phyloP scores from a whole-genome alignment of 495 filamentous ascomycete species.

The Aspergillus incahuasiensis region DNA sequence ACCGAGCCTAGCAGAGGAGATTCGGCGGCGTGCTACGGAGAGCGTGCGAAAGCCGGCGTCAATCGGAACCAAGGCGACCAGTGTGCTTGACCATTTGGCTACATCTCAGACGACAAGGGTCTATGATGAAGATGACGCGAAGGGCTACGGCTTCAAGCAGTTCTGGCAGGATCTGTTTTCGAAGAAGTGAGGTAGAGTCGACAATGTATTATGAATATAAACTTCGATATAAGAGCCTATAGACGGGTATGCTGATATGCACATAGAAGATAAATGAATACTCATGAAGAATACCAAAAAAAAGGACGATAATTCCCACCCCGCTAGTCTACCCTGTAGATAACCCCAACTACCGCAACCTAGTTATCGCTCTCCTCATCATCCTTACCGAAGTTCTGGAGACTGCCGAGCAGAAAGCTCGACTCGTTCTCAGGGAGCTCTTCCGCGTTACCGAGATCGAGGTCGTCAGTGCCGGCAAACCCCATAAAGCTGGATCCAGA shows the following conservation, averaged over 20 bases:
- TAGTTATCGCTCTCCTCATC: constrained; percentile 18
- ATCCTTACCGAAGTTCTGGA: constrained; percentile 79
- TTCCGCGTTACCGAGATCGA: not conserved
- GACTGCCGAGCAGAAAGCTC: constrained; percentile 81
- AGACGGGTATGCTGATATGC: not conserved
- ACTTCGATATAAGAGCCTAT: not conserved
- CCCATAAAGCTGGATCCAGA: not conserved
- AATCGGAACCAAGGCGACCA: constrained; percentile 30
- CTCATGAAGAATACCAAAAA: not conserved
- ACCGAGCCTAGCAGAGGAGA: constrained; percentile 64
- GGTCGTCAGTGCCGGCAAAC: not conserved
- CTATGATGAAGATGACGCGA: constrained; percentile 64
- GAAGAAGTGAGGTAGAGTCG: constrained; percentile 17
- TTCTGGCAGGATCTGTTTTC: constrained; percentile 82
- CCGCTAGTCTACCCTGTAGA: too few relatives aligned
- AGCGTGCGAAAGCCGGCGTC: constrained; percentile 39
- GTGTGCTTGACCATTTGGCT: constrained; percentile 50
- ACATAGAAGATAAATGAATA: not conserved
- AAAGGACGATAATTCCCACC: too few relatives aligned
- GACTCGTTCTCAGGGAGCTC: constrained; percentile 51
- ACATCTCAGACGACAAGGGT: constrained; percentile 51
- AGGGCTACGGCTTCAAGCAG: constrained; percentile 77
- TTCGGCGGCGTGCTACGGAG: constrained; percentile 60
- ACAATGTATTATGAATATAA: not conserved
- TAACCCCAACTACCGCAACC: not conserved